Conservation (phyloP, 331 rosid genomes). For the Cydonia oblonga region DNA sequence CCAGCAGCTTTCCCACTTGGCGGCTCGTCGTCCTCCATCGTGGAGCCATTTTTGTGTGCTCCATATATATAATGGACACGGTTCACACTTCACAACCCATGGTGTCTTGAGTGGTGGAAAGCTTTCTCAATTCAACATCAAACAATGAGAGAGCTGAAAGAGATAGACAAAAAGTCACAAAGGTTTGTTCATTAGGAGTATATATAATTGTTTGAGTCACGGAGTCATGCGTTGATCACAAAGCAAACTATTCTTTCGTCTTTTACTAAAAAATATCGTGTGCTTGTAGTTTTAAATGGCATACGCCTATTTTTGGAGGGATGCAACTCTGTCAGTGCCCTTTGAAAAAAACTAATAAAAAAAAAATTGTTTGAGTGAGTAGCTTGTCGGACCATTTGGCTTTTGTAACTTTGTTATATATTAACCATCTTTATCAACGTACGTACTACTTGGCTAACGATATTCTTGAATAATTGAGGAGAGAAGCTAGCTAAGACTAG, state of each 20-base stretch:
- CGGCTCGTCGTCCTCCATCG: not conserved
- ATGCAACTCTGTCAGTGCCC: no score
- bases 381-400: not conserved
- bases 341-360: no score
- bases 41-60: not conserved
- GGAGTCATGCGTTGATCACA: no score
- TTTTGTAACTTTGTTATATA: not conserved
- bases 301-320: no score
- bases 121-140: not conserved
- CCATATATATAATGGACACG: not conserved
- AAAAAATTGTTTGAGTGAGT: not conserved
- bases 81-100: constrained; percentile 9
- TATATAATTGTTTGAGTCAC: not conserved
- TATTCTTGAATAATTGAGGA: constrained; percentile 3
- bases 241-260: no score
- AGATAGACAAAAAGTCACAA: not conserved
- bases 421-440: not conserved
- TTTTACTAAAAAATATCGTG: no score
- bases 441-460: not conserved
- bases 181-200: not conserved
- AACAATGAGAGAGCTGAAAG: not conserved
- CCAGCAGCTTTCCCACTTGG: not conserved
- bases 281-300: no score
- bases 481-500: not conserved
- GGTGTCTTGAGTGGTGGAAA: not conserved